These are phyloP conservation scores for Macrophomina pseudophaseolina DNA, from an alignment of 2,329 filamentous ascomycete species.

Conservation along the genomic window DNA sequence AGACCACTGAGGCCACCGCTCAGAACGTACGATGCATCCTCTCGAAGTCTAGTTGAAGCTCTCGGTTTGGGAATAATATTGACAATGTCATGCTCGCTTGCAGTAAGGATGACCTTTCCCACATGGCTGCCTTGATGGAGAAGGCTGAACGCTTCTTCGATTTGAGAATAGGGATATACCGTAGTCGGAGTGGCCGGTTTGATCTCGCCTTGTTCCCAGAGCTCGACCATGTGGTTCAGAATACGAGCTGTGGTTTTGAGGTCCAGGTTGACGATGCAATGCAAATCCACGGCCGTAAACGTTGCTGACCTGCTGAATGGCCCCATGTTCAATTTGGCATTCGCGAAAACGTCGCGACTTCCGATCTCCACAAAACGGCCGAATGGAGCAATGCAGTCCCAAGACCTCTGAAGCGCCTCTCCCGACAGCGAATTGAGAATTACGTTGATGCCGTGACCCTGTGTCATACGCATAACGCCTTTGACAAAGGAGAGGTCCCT, in stretches of 20 bases:
- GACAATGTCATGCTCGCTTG: constrained; percentile 20
- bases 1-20: constrained; percentile 37
- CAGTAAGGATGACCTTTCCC: constrained; percentile 35
- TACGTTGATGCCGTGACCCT: constrained; percentile 36
- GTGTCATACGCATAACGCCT: constrained; percentile 33
- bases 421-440: constrained; percentile 37
- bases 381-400: constrained; percentile 34
- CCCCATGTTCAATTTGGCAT: constrained; percentile 30
- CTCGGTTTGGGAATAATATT: constrained; percentile 6
- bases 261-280: not conserved
- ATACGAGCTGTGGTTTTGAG: constrained; percentile 14
- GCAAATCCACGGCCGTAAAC: constrained; percentile 8
- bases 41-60: not conserved
- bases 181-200: constrained; percentile 33
- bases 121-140: constrained; percentile 41
- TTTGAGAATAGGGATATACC: constrained; percentile 30
- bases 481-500: constrained; percentile 28
- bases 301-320: constrained; percentile 29
- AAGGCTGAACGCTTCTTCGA: constrained; percentile 40
- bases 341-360: constrained; percentile 27
- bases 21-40: constrained; percentile 32
- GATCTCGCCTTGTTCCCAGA: constrained; percentile 33
- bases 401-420: constrained; percentile 31
- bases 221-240: constrained; percentile 15
- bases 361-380: constrained; percentile 44